Percentiles rank a stretch among this genome's conserved stretches.
Evolutionary conservation across 2,329 filamentous ascomycete species (phyloP).

Genomic region (Diaporthe citriasiana): DNA sequence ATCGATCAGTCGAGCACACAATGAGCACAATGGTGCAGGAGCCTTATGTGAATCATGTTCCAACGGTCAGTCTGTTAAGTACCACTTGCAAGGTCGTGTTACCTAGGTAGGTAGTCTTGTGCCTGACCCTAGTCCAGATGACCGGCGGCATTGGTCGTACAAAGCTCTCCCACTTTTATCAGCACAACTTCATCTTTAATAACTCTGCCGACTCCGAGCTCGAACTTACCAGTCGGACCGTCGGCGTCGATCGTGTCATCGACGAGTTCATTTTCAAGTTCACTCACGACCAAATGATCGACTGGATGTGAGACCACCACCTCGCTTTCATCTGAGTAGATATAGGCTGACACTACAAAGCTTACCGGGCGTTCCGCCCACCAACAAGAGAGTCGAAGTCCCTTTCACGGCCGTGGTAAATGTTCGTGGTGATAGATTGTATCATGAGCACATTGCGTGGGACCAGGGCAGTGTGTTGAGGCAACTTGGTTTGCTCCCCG

Average conservation of each 20-base stretch:
- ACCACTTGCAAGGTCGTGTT: neutral
- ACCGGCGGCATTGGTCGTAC: conserved; percentile 79
- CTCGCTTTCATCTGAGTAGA: neutral
- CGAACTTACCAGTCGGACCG: conserved; percentile 78
- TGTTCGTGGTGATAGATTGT: conserved; percentile 76
- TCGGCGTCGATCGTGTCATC: conserved; percentile 79
- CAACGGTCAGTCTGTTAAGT: conserved; percentile 65
- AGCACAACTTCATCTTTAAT: conserved; percentile 80
- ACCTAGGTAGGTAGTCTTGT: neutral
- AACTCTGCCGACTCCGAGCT: conserved; percentile 78
- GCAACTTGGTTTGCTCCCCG: conserved; percentile 74
- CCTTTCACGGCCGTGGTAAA: conserved; percentile 77
- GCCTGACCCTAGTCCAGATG: conserved; percentile 53
- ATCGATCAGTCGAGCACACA: conserved; percentile 77
- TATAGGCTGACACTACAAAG: conserved; percentile 44
- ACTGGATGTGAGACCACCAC: conserved; percentile 73
- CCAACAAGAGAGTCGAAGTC: conserved; percentile 66
- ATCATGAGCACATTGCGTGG: conserved; percentile 80
- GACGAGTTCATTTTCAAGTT: conserved; percentile 78
- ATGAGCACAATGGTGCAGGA: conserved; percentile 67
- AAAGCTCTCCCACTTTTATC: conserved; percentile 76
- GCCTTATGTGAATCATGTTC: conserved; percentile 78
- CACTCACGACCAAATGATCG: conserved; percentile 73
- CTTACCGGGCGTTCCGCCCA: conserved; percentile 69
- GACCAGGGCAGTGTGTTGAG: conserved; percentile 74